Evolutionary conservation across 208 protist species (phyloP), one percentile per base, ranked within the genome.

Genomic region (Endotrypanum monterogeii): DNA sequence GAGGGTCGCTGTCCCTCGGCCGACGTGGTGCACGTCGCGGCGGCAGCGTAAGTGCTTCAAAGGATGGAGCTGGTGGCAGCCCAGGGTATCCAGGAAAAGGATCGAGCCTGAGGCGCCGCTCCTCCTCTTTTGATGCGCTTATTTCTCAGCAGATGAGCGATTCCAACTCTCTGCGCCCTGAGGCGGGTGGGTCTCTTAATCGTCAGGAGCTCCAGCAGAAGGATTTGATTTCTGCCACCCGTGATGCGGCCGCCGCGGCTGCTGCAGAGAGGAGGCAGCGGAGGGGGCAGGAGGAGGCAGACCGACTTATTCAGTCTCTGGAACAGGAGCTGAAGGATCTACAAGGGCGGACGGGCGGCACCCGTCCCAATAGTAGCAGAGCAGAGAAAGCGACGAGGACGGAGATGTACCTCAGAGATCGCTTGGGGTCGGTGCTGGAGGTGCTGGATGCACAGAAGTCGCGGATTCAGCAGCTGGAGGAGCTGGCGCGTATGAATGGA

Each of bases 401-500:
- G 41, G 74, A 75, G 62, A 55, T 57, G 32, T 71, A 55, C 67
- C 71, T 78, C 51, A 60, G 58, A 6, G 69, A 35, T 30, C 65
- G 71, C 70, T 70, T 92, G 61, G 50, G 83, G 55, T 75, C 83
- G 28, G 86, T 84, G 9, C 23, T 89, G 67, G 79, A 90, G 46
- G 71, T 80, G 1, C 71, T 94, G 30, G 50, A 84, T 48, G 44
- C 80, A 37, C 81, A 91, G 77, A 76, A 82, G 67, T 20, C 73
- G 48, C 88, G 79, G 44, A 86, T 94, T 58, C 70, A 58, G 23
- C 71, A 86, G 23, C 82, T 94, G 20, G 87, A 94, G 79, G 87
- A 91, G 83, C 56, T 87, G 44, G 61, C 81, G 11, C 67, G 80
- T 41, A 80, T 82, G 62, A 79, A 88, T 65, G 76, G 83, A 72